A percentile compares a stretch with the other conserved stretches of the same genome.
Conservation (phyloP, 2,329 filamentous ascomycete genomes). For the Sphaerulina musiva region DNA sequence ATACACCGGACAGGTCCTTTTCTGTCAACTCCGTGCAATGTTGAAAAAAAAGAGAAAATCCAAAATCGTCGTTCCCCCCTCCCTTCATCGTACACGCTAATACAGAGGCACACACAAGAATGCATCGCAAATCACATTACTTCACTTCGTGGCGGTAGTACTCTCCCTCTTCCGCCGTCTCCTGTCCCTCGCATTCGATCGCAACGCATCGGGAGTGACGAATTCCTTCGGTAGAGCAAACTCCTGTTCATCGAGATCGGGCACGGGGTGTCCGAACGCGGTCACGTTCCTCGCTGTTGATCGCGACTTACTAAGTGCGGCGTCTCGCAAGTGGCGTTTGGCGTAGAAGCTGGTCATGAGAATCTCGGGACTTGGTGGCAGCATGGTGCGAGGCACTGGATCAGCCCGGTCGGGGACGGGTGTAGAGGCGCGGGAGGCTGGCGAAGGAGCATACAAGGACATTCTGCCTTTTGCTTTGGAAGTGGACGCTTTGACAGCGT, state of each 20-base stretch:
- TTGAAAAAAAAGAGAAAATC: neutral
- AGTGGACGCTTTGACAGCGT: conserved; percentile 39
- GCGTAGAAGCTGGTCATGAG: conserved; percentile 73
- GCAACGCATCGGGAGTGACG: conserved; percentile 43
- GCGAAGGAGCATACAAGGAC: conserved; percentile 10
- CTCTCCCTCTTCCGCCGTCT: conserved; percentile 54
- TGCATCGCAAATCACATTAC: neutral
- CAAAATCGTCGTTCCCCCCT: neutral
- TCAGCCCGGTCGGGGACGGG: conserved; percentile 1
- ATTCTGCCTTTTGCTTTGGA: conserved; percentile 35
- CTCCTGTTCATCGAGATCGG: conserved; percentile 62
- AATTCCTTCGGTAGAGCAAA: conserved; percentile 69
- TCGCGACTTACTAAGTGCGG: conserved; percentile 60
- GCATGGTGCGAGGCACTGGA: neutral
- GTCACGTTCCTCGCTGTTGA: conserved; percentile 54
- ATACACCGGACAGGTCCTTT: neutral
- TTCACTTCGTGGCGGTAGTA: conserved; percentile 12
- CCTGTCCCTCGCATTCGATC: conserved; percentile 56
- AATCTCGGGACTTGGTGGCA: conserved; percentile 38
- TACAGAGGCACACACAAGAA: neutral
- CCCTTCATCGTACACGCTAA: neutral
- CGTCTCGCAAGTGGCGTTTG: conserved; percentile 71
- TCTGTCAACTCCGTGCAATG: neutral
- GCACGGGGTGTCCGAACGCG: conserved; percentile 77
- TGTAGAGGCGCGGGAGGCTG: conserved; percentile 13